Base-by-base conservation (phyloP, 2,329 filamentous ascomycete genomes). In the Colletotrichum orbiculare region DNA sequence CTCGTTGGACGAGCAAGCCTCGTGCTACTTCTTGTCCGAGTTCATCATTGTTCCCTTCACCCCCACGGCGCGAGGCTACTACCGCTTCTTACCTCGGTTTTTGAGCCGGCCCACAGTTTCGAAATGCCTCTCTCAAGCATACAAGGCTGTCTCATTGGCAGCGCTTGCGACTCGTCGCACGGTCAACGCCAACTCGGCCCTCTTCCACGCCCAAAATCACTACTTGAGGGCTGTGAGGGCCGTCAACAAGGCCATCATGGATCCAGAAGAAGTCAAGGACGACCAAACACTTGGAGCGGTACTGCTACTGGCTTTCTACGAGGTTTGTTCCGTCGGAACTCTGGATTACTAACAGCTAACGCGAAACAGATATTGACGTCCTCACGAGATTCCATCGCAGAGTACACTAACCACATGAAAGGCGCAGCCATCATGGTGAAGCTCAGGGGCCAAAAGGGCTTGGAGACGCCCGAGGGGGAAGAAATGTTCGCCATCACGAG, bases 401-500 rank as follows among this genome's bases (percentile, higher is more conserved):
- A 69, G 39, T 70, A 70, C 17, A 63, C 65, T 8, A 68, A 69
- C 41, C 69, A 70, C 52, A 68, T 70, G 60, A 70, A 70, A 41
- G 69, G 69, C 35, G 69, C 69, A 11, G 69, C 69, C 39, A 67
- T 70, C 34, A 67, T 70, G 2, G 67, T 70, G 15, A 67, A 68
- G 50, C 64, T 71, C 46, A 62, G 68, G 10, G 68, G 69, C 3
- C 59, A 68, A 33, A 58, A 57, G 12, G 60, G 67, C 7, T 61
- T 69, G 48, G 62, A 68, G 13, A 65, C 65, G n/a, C 65, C 64
- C 2, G 69, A 70, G 38, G 67, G 68, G 42, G 68, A 68, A 13
- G 67, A 69, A 33, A 68, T 70, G 68, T 71, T 70, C 47, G 67
- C 61, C 41, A 71, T 69, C 42, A 70, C 68, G 6, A 65, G 69